A percentile compares a stretch with the other conserved stretches of the same genome.
phyloP scores from a whole-genome alignment of 129 eudicot species.

The Chrysanthemum makinoi region DNA sequence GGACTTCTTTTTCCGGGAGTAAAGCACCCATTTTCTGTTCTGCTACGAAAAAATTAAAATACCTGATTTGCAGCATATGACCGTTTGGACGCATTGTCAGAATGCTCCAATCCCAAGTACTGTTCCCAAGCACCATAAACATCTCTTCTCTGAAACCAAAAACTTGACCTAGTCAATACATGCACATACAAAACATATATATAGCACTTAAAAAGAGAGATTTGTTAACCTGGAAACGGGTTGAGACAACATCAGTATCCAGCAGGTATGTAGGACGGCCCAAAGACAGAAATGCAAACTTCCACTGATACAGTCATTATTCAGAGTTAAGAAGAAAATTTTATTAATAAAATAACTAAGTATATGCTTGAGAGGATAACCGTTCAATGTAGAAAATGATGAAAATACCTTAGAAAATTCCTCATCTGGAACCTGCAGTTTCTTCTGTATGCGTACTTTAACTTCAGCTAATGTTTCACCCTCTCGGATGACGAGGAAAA shows the following conservation, averaged over 20 bases:
- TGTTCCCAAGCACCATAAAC: conserved; percentile 90
- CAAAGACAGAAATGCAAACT: conserved; percentile 74
- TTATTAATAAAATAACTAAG: not conserved
- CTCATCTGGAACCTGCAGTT: conserved; percentile 81
- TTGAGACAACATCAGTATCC: conserved; percentile 69
- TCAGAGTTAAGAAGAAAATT: not conserved
- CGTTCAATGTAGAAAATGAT: not conserved
- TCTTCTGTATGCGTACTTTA: conserved; percentile 72
- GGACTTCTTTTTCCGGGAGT: not conserved
- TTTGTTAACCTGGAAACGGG: conserved; percentile 72
- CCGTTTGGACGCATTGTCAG: conserved; percentile 64
- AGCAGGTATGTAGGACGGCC: conserved; percentile 81
- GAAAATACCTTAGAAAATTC: conserved; percentile 72
- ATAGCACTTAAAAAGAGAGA: conserved; percentile 8
- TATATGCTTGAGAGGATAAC: not conserved
- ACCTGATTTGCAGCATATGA: conserved; percentile 82
- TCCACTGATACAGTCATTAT: conserved; percentile 61
- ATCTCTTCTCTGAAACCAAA: conserved; percentile 63
- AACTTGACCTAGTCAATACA: conserved; percentile 1
- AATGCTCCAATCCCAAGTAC: conserved; percentile 87
- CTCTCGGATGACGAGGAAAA: conserved; percentile 74
- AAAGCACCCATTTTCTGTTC: not conserved
- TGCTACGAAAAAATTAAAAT: not conserved
- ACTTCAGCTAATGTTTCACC: conserved; percentile 77
- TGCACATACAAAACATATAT: conserved; percentile 2